Base-by-base conservation (phyloP, 78 protist genomes). In the Emiliania huxleyi region DNA sequence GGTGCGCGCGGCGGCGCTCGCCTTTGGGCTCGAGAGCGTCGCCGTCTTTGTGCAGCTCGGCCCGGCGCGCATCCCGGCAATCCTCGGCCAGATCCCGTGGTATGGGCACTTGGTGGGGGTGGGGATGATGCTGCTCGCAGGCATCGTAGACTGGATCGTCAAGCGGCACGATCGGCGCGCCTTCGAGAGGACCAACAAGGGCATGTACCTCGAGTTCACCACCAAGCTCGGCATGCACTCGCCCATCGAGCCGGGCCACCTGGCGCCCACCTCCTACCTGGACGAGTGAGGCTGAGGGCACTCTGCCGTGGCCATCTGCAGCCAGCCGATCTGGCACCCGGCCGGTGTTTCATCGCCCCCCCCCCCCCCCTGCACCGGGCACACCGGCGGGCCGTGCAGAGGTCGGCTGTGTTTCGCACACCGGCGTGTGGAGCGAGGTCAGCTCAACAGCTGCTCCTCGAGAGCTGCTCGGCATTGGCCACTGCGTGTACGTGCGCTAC, bases 171-270 rank as follows among this genome's bases (percentile, higher is more conserved):
- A 38, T 21, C 33, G 75, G 75, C 75, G 75, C 75, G 75, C 33
- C 37, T 79, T 38, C 37, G 52, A 79, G 33, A 48, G n/a, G 22
- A 43, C n/a, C 29, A 38, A 79, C 56, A 40, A 33, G 87, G 3
- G 8, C 87, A 18, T 79, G 87, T 43, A 43, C 52, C 45, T 79
- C 56, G 87, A 79, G 87, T 79, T 79, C 52, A 43, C 45, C 55
- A 79, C 87, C 19, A 79, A 79, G 87, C 52, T 79, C 21, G 87
- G 87, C 52, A 79, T 79, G 87, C 87, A 79, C 52, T 79, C 87
- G 8, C 87, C 87, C 22, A 43, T 79, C 15, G 52, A 35, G 83
- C 83, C 83, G 15, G 83, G 83, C 6, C 42, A 35, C 44, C 37
- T 2, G 33, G 18, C 83, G 37, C 83, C 83, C 18, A 23, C 18